phyloP scores from a whole-genome alignment of 1,284 basidiomycete genomes.

The Pseudozyma pruni region DNA sequence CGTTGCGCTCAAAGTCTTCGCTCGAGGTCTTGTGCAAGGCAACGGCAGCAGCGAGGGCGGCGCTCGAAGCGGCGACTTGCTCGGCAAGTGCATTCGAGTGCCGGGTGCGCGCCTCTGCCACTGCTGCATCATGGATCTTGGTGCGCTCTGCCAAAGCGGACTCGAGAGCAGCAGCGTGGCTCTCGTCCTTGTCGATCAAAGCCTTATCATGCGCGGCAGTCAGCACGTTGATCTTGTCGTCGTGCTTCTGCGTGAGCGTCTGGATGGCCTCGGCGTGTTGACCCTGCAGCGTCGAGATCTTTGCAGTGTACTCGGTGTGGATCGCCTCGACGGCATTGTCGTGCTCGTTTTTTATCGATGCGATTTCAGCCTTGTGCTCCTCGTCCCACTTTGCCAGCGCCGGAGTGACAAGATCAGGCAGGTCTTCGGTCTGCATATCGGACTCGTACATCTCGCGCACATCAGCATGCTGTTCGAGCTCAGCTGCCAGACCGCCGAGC shows the following conservation, averaged over 20 bases:
- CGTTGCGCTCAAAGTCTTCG: conserved; percentile 40
- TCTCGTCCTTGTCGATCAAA: conserved; percentile 25
- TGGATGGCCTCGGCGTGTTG: conserved; percentile 41
- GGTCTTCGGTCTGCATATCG: conserved; percentile 41
- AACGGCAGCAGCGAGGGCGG: conserved; percentile 43
- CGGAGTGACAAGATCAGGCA: conserved; percentile 45
- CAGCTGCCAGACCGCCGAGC: conserved; percentile 39
- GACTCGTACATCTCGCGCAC: conserved; percentile 29
- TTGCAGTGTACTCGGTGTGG: conserved; percentile 32
- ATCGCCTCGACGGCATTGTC: conserved; percentile 32
- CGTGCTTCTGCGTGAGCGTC: conserved; percentile 33
- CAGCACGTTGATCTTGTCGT: conserved; percentile 24
- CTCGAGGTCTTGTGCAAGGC: conserved; percentile 44
- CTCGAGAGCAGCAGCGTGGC: conserved; percentile 30
- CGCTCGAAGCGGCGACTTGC: conserved; percentile 50
- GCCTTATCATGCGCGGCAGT: conserved; percentile 28
- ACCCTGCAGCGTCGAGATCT: conserved; percentile 30
- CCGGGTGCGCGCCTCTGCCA: conserved; percentile 56
- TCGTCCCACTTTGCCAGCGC: conserved; percentile 37
- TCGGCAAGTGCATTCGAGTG: conserved; percentile 56
- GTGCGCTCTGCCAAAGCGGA: conserved; percentile 39
- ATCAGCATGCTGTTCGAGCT: conserved; percentile 18
- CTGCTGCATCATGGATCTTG: conserved; percentile 50
- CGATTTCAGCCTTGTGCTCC: conserved; percentile 42
- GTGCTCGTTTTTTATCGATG: conserved; percentile 37